A percentile compares a stretch with the other conserved stretches of the same genome.
These are phyloP conservation scores for Aspergillus sp. DNA, from an alignment of 2,329 filamentous ascomycete genomes.

Conservation along the genomic window DNA sequence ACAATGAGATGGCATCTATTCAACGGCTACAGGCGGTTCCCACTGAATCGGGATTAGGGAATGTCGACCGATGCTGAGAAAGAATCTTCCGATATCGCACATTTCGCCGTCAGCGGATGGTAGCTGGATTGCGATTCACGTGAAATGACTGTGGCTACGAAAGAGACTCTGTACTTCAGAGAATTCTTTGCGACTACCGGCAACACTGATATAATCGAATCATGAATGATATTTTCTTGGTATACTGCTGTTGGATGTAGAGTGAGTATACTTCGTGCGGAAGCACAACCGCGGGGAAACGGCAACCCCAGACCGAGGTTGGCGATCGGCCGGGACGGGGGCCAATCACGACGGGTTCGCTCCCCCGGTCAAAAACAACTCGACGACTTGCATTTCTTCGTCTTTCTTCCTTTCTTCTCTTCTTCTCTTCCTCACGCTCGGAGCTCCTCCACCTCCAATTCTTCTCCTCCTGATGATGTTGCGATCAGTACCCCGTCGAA, in stretches of 20 bases:
- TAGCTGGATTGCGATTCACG: not conserved
- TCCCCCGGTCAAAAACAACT: not conserved
- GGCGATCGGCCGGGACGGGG: conserved; percentile 5
- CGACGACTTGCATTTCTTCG: not conserved
- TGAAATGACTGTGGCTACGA: too few species aligned
- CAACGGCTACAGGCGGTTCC: not conserved
- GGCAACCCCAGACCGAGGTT: conserved; percentile 14
- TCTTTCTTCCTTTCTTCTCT: not conserved
- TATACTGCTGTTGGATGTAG: not conserved
- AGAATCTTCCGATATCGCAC: not conserved
- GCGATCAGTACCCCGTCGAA: conserved; percentile 34
- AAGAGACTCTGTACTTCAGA: too few species aligned
- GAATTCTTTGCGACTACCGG: too few species aligned
- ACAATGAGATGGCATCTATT: not conserved
- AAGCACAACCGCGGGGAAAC: conserved; percentile 12
- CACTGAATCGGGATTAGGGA: not conserved
- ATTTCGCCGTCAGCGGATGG: not conserved
- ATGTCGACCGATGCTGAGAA: not conserved
- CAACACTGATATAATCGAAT: too few species aligned
- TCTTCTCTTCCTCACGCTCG: not conserved
- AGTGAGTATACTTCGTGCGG: not conserved
- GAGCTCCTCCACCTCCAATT: not conserved
- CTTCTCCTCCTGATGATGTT: conserved; percentile 27
- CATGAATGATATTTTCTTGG: not conserved
- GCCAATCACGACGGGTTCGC: not conserved